Conservation (phyloP, 73 alveolate species). For the Blepharisma japonicum region DNA sequence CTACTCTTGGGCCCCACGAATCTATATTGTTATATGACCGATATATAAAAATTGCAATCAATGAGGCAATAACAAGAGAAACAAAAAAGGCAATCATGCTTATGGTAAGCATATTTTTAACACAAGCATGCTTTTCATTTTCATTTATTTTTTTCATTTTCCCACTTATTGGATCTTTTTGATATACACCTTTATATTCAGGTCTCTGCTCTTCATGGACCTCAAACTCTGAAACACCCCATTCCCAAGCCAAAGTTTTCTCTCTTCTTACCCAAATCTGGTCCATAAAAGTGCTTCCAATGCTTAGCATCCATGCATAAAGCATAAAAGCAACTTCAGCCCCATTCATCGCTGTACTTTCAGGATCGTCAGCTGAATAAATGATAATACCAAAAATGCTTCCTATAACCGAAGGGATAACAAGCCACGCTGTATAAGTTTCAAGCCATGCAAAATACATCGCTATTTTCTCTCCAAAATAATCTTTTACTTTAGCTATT, state of each 20-base stretch:
- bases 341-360: not conserved
- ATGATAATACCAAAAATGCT: not conserved
- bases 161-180: conserved; percentile 9
- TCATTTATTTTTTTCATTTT: not conserved
- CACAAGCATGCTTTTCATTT: not conserved
- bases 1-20: not conserved
- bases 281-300: not conserved
- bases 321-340: not conserved
- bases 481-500: conserved; percentile 40
- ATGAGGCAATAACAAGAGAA: not conserved
- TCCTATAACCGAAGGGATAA: not conserved
- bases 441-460: conserved; percentile 60
- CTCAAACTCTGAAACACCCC: not conserved
- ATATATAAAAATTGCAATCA: not conserved
- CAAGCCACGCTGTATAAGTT: not conserved
- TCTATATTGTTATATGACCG: not conserved
- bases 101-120: not conserved
- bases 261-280: conserved; percentile 4
- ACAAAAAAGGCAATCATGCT: not conserved
- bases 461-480: conserved; percentile 70
- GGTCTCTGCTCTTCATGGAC: not conserved
- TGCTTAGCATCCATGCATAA: not conserved
- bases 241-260: not conserved
- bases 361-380: not conserved
- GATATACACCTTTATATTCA: not conserved